Percentiles rank a stretch among this genome's conserved stretches.
Evolutionary conservation across 73 alveolate genomes (phyloP).

Genomic region (Stentor roeselii): DNA sequence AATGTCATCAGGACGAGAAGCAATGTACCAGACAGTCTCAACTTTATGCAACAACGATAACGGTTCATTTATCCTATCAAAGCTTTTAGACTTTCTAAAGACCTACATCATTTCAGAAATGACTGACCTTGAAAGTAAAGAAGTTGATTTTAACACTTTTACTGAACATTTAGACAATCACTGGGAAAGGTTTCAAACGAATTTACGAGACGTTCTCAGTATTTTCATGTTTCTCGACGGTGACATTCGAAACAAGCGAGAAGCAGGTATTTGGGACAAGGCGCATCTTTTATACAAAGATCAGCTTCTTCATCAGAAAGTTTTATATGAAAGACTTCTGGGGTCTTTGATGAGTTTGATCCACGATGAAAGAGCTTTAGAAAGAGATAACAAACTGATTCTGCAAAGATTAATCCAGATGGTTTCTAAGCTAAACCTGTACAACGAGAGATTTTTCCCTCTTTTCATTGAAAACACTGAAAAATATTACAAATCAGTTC

Average conservation of each 20-base stretch:
- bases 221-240: constrained; percentile 41
- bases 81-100: neutral
- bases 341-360: constrained; percentile 29
- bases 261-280: constrained; percentile 24
- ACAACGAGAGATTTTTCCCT: constrained; percentile 35
- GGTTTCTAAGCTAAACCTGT: constrained; percentile 32
- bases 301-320: constrained; percentile 22
- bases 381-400: constrained; percentile 20
- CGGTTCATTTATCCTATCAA: neutral
- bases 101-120: constrained; percentile 9
- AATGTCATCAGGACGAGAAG: neutral
- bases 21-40: neutral
- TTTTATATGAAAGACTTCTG: constrained; percentile 2
- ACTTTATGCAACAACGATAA: neutral
- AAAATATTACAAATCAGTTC: constrained; percentile 26
- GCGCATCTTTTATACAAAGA: constrained; percentile 1
- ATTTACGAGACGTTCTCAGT: constrained; percentile 29
- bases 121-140: neutral
- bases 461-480: constrained; percentile 34
- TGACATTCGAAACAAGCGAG: constrained; percentile 21
- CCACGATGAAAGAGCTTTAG: constrained; percentile 31
- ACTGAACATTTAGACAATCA: constrained; percentile 17
- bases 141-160: constrained; percentile 7
- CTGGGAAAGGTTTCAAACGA: constrained; percentile 33
- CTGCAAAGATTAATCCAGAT: constrained; percentile 33